Evolutionary conservation across 768 basidiomycete species (phyloP).

Genomic region (Tulasnella sp.): DNA sequence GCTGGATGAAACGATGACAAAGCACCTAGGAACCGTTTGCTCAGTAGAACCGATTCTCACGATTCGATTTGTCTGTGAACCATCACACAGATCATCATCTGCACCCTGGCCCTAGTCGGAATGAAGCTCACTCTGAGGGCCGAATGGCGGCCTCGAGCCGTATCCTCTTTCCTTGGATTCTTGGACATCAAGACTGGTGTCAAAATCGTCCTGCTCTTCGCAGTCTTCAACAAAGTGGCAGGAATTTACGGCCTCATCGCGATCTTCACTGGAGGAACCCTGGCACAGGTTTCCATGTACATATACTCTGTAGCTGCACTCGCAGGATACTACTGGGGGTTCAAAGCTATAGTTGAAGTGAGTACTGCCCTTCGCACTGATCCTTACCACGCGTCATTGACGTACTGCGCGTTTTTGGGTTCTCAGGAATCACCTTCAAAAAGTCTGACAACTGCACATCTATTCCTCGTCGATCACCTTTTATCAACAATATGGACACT

Average conservation of each 20-base stretch:
- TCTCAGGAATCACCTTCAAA: conserved; percentile 75
- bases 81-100: too few species aligned
- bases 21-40: too few species aligned
- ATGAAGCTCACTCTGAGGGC: conserved; percentile 17
- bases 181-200: conserved; percentile 91
- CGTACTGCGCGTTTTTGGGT: conserved; percentile 11
- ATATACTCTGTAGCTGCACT: conserved; percentile 81
- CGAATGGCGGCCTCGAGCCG: conserved; percentile 63
- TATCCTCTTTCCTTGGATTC: conserved; percentile 70
- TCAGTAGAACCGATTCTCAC: too few species aligned
- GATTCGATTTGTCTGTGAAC: too few species aligned
- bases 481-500: conserved; percentile 85
- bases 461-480: conserved; percentile 85
- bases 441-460: conserved; percentile 77
- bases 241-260: conserved; percentile 95
- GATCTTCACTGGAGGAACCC: conserved; percentile 65
- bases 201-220: conserved; percentile 76
- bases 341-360: conserved; percentile 75
- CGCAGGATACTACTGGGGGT: conserved; percentile 70
- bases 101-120: too few species aligned
- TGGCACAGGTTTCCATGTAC: conserved; percentile 84
- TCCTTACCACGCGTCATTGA: conserved; percentile 2
- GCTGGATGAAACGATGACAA: too few species aligned
- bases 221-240: conserved; percentile 94
- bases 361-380: conserved; percentile 25